phyloP scores from a whole-genome alignment of 257 asterid genomes.

The Linaria vulgaris region DNA sequence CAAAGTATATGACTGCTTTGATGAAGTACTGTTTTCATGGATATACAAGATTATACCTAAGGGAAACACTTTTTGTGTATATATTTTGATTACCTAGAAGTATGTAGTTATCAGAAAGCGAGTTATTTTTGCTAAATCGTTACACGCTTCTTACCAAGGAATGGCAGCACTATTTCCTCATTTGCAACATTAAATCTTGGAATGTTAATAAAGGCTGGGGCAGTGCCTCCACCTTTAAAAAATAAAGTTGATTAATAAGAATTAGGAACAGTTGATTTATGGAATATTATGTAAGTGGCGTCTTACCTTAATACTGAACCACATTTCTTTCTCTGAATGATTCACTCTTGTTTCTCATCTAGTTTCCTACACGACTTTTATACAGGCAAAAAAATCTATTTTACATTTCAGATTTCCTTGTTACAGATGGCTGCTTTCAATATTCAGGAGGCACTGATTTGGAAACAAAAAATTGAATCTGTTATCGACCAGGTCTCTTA shows the following conservation, averaged over 20 bases:
- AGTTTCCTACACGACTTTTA: constrained; percentile 2
- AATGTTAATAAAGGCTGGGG: constrained; percentile 17
- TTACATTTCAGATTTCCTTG: constrained; percentile 25
- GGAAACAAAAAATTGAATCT: constrained; percentile 98
- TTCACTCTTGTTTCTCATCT: constrained; percentile 14
- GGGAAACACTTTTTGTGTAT: constrained; percentile 17
- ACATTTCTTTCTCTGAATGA: constrained; percentile 5
- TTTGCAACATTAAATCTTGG: background rate
- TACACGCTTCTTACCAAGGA: constrained; percentile 1
- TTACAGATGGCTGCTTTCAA: constrained; percentile 99
- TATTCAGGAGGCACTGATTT: constrained; percentile 95
- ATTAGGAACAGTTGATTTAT: constrained; percentile 1
- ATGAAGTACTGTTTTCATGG: constrained; percentile 11
- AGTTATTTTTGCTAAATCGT: background rate
- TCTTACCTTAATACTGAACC: constrained; percentile 15
- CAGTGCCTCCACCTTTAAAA: constrained; percentile 13
- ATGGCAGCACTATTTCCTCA: constrained; percentile 3
- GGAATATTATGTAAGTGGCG: constrained; percentile 8
- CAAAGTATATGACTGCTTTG: constrained; percentile 4
- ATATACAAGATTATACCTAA: constrained; percentile 1
- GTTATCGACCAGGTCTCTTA: constrained; percentile 83
- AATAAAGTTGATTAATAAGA: constrained; percentile 17
- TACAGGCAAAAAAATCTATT: constrained; percentile 19
- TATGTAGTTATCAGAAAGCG: constrained; percentile 2
- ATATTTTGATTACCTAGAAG: constrained; percentile 6